Conservation (phyloP, 148 eudicot species). For the Suaeda aralocaspica region DNA sequence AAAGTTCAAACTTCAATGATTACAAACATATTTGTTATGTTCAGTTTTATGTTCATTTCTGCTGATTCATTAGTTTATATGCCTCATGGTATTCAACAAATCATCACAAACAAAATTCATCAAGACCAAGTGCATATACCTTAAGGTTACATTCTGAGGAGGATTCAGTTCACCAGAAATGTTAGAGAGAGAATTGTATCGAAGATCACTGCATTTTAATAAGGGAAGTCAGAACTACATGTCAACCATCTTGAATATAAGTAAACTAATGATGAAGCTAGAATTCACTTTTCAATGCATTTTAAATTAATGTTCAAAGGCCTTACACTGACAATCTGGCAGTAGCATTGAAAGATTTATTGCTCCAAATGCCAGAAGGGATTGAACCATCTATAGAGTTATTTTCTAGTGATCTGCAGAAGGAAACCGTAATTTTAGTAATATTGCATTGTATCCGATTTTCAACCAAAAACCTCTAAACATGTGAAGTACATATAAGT, state of each 20-base stretch:
- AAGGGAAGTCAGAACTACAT: constrained; percentile 13
- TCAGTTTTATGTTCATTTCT: too few relatives aligned
- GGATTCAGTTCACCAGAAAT: constrained; percentile 51
- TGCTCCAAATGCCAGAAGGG: constrained; percentile 63
- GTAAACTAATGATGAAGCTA: constrained; percentile 2
- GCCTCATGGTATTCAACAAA: not conserved
- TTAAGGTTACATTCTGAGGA: constrained; percentile 59
- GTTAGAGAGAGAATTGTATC: constrained; percentile 51
- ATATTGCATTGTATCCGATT: not conserved
- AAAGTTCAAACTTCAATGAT: too few relatives aligned
- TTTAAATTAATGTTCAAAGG: constrained; percentile 3
- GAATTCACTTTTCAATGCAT: not conserved
- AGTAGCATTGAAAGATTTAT: constrained; percentile 37
- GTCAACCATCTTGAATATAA: constrained; percentile 9
- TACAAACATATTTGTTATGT: too few relatives aligned
- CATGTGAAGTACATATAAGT: not conserved
- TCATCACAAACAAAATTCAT: not conserved
- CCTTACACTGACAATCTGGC: constrained; percentile 72
- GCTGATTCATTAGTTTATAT: not conserved
- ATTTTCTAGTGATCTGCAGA: constrained; percentile 55
- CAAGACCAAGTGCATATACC: constrained; percentile 37
- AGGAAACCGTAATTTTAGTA: constrained; percentile 8
- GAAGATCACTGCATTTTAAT: constrained; percentile 68
- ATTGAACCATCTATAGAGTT: constrained; percentile 61
- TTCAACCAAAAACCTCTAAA: constrained; percentile 5